phyloP scores from a whole-genome alignment of 106 monocot genomes.

The Dendrobium officinale region DNA sequence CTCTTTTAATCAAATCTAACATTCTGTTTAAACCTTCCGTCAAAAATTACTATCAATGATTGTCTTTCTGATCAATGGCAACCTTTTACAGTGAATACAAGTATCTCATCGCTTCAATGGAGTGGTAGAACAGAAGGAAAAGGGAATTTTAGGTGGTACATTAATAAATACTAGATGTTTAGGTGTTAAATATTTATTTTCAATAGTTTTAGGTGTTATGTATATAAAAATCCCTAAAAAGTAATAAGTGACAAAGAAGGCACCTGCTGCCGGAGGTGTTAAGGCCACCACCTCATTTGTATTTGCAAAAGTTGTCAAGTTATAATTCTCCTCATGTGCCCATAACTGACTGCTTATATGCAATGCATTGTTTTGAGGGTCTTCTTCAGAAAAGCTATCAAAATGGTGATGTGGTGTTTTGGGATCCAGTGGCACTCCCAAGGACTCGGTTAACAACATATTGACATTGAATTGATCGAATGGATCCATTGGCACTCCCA shows the following conservation, averaged over 20 bases:
- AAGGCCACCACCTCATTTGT: constrained; percentile 5
- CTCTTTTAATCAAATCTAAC: too few species aligned
- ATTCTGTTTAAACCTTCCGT: too few species aligned
- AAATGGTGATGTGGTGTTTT: not conserved
- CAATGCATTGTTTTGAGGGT: constrained; percentile 13
- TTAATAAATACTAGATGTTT: too few species aligned
- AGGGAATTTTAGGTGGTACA: too few species aligned
- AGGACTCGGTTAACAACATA: constrained; percentile 23
- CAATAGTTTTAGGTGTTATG: too few species aligned
- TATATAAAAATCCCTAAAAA: too few species aligned
- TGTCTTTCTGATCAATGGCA: too few species aligned
- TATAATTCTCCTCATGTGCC: constrained; percentile 24
- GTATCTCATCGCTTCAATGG: too few species aligned
- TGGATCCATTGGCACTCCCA: constrained; percentile 14
- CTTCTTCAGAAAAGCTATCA: constrained; percentile 19
- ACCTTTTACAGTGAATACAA: too few species aligned
- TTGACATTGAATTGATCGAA: constrained; percentile 46
- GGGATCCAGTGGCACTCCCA: constrained; percentile 16
- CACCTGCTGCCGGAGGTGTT: constrained; percentile 40
- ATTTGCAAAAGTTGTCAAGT: constrained; percentile 3
- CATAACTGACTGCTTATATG: constrained; percentile 31
- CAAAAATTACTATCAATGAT: too few species aligned
- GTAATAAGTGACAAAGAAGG: not conserved
- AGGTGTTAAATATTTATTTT: too few species aligned
- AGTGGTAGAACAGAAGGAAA: too few species aligned